Base-by-base conservation (phyloP, 768 basidiomycete genomes). In the Agrocybe chaxingu region DNA sequence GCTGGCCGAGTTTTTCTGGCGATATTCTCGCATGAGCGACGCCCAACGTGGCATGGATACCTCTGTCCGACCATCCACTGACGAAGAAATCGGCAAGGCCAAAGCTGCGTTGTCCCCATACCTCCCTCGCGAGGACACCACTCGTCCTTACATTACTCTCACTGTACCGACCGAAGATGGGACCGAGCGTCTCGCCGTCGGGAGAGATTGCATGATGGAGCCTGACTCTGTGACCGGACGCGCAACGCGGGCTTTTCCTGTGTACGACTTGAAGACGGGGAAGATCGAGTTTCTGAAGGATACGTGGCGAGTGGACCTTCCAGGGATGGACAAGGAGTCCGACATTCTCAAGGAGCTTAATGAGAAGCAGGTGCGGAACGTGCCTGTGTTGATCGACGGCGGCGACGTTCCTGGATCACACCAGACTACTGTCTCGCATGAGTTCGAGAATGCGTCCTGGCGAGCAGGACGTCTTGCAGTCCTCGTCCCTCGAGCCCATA, bases 251-350 rank as follows among this genome's bases (percentile, higher is more conserved):
- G 54, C 51, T 3, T 61, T 45, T 16, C 42, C 48, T 1, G 62
- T 47, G 9, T 57, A 47, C 5, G 53, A 60, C 38, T 24, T 45
- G 9, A 35, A 10, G 19, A 19, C 32, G 11, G 47, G 46, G 4
- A 36, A 46, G 37, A 39, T 61, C 7, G 59, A 60, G 6, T 67
- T 65, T 47, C 40, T 69, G 16, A 69, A 66, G 54, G 69, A 70
- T 45, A 51, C 44, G n/a, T 70, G 69, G 68, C 45, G 63, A 24
- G 16, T 37, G 1, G 35, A 36, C 34, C 36, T 31, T n/a, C 31
- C 19, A 6, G 56, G 50, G 13, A 40, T 51, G 24, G 36, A 50
- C 33, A 50, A 57, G 9, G 69, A 68, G 48, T 49, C 47, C 7
- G 56, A 57, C 5, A 58, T 61, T 19, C 55, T 65, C 13, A 31